phyloP scores from a whole-genome alignment of 176 grass and related monocot genomes.

The Microstegium vimineum region DNA sequence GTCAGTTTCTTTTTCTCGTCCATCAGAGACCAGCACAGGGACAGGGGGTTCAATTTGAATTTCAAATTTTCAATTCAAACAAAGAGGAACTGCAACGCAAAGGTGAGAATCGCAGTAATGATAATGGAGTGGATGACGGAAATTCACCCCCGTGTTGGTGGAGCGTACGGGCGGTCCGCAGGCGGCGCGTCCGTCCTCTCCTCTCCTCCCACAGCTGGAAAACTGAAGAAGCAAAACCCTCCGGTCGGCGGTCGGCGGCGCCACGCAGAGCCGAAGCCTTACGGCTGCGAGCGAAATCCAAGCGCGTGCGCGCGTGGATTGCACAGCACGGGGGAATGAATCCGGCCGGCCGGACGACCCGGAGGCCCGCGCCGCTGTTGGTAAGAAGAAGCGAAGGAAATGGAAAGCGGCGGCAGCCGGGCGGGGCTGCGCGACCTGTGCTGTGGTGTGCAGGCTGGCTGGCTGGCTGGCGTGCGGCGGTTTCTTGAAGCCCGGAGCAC shows the following conservation, averaged over 20 bases:
- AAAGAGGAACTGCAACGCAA: not conserved
- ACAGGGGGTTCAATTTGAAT: not conserved
- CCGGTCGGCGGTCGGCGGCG: not conserved
- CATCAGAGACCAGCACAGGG: not conserved
- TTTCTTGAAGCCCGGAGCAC: conserved; percentile 31
- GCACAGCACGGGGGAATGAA: not conserved
- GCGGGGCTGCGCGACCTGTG: not conserved
- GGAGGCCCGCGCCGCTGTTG: not conserved
- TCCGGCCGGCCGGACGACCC: not conserved
- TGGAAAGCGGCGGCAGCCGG: not conserved
- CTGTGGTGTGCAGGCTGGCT: not conserved
- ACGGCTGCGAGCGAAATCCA: not conserved
- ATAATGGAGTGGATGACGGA: not conserved
- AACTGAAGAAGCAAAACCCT: not conserved
- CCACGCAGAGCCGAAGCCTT: not conserved
- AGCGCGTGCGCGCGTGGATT: not conserved
- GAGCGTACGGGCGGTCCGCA: not conserved
- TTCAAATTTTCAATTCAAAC: not conserved
- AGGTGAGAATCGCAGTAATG: not conserved
- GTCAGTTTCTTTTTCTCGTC: not conserved
- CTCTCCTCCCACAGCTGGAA: not conserved
- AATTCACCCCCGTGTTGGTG: not conserved
- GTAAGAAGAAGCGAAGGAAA: not conserved
- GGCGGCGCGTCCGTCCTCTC: not conserved
- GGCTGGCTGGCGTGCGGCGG: not conserved